Evolutionary conservation across 345 rosid species (phyloP).

Genomic region (Lenwebbia sp.): DNA sequence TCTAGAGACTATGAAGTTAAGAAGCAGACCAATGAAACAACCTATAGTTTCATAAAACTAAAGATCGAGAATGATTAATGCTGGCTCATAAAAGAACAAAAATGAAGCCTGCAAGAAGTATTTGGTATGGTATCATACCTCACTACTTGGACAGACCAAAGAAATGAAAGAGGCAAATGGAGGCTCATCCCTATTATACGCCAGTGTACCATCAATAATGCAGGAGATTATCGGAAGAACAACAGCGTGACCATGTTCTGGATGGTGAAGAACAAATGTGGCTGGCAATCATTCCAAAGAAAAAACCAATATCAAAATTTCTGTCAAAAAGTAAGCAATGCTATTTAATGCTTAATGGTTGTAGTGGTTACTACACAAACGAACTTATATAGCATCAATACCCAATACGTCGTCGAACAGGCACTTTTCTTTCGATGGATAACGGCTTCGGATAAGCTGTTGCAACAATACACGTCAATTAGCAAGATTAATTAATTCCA

Average conservation of each 20-base stretch:
- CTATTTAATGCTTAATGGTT: neutral
- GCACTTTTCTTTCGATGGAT: constrained; percentile 72
- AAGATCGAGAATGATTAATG: neutral
- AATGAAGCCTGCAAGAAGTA: neutral
- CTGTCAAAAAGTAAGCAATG: neutral
- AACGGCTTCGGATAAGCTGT: constrained; percentile 69
- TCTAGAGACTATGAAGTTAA: neutral
- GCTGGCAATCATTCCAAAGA: constrained; percentile 32
- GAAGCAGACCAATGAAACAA: neutral
- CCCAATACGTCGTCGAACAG: constrained; percentile 94
- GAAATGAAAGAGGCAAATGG: constrained; percentile 96
- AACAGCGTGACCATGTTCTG: constrained; percentile 95
- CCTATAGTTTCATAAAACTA: neutral
- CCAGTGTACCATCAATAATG: constrained; percentile 78
- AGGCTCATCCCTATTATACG: constrained; percentile 60
- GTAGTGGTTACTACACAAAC: neutral
- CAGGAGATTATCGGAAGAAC: constrained; percentile 92
- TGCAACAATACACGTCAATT: constrained; percentile 11
- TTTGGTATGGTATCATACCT: constrained; percentile 33
- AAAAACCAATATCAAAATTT: neutral
- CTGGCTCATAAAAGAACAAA: neutral
- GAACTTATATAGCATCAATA: constrained; percentile 16
- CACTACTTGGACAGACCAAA: constrained; percentile 65
- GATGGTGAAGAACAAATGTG: constrained; percentile 94
- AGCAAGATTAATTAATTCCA: constrained; percentile 5